Base-by-base conservation (phyloP, 225 moss, liverwort and hornwort species). In the Polytrichum formosum region DNA sequence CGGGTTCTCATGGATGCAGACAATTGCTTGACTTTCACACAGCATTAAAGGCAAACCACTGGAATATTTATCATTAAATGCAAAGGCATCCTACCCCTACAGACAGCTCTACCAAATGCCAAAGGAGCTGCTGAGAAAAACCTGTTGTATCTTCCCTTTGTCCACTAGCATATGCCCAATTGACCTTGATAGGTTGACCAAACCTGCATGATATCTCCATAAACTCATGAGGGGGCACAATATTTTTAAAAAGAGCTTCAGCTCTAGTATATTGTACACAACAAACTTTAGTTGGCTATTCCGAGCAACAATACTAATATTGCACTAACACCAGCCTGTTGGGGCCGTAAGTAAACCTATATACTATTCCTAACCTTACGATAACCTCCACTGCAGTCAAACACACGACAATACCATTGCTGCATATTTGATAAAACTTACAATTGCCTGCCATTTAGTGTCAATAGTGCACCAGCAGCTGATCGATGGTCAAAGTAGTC, bases 61-160 rank as follows among this genome's bases (percentile, higher is more conserved):
- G 13, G 46, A 46, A 46, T 2, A 2, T 46, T 37, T 46, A 46
- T 46, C 4, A 2, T 46, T 46, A 13, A 46, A 16, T 13, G 4
- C 46, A 46, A 46, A 13, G 13, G 13, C 10, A 46, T 46, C 16
- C 46, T 16, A 46, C 13, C 26, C 46, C 23, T 6, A 58, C 20
- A 58, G 23, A 58, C 6, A 58, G n/a, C 23, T n/a, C 58, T 58
- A 22, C 58, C 46, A 46, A 46, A 16, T 46, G 46, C 16, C 46
- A 20, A 66, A 28, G 65, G 33, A 35, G 21, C 28, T 21, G 33
- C 20, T 66, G 33, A 20, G 7, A 28, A 6, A 66, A 72, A 90
- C 90, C 90, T 78, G 90, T 90, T 63, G 90, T 90, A 71, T 90
- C 90, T 69, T 90, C 90, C 53, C 90, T 84, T 84, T 90, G 90